Conservation (phyloP, 2,329 filamentous ascomycete genomes). For the Waltergamsia citrina region DNA sequence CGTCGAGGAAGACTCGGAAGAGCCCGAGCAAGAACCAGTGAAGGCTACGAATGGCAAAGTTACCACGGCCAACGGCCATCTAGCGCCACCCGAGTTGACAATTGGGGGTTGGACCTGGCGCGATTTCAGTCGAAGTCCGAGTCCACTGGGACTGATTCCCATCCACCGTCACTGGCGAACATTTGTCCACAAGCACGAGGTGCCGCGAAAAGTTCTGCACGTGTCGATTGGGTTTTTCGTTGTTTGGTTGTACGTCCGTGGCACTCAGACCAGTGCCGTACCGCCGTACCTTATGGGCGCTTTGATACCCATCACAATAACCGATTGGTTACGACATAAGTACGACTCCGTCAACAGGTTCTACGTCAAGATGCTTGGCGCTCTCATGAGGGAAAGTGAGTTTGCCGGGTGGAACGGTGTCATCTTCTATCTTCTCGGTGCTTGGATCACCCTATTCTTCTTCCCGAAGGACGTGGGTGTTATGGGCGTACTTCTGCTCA, state of each 20-base stretch:
- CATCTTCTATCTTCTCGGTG: slow-evolving; percentile 89
- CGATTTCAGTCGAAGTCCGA: slow-evolving; percentile 84
- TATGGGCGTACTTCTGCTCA: slow-evolving; percentile 80
- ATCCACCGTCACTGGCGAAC: slow-evolving; percentile 87
- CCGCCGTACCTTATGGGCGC: slow-evolving; percentile 75
- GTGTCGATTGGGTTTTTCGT: slow-evolving; percentile 96
- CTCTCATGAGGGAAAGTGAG: slow-evolving; percentile 95
- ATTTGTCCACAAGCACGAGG: slow-evolving; percentile 94
- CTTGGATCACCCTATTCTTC: slow-evolving; percentile 76
- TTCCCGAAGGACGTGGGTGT: slow-evolving; percentile 92
- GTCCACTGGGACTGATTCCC: slow-evolving; percentile 86
- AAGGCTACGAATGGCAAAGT: slow-evolving; percentile 20
- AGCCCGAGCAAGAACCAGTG: not conserved
- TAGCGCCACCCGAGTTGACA: slow-evolving; percentile 56
- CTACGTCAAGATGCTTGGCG: slow-evolving; percentile 77
- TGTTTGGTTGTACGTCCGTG: slow-evolving; percentile 73
- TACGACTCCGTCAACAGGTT: slow-evolving; percentile 74
- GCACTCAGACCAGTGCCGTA: slow-evolving; percentile 67
- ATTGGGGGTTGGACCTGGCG: slow-evolving; percentile 69
- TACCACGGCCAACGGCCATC: slow-evolving; percentile 47
- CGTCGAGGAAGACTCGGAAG: slow-evolving; percentile 4
- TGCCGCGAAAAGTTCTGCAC: slow-evolving; percentile 86
- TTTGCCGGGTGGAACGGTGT: slow-evolving; percentile 93
- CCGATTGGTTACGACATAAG: slow-evolving; percentile 75
- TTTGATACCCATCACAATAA: slow-evolving; percentile 73